A percentile compares a stretch with the other conserved stretches of the same genome.
Evolutionary conservation across 129 eudicot genomes (phyloP).

Genomic region (Cynara cardunculus): DNA sequence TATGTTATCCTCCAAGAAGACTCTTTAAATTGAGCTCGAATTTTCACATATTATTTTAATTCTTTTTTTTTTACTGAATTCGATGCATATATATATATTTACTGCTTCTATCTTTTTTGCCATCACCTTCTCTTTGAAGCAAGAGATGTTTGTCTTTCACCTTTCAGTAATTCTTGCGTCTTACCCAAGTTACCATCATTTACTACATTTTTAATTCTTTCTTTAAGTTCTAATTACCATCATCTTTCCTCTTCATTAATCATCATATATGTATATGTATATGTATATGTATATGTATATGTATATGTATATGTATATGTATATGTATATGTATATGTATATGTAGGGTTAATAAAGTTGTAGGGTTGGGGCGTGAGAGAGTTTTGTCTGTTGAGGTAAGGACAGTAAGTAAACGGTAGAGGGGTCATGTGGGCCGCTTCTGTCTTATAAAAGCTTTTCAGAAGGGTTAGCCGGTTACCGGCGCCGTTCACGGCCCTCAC

Average conservation of each 20-base stretch:
- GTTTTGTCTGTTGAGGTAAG: constrained; percentile 30
- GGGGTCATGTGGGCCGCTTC: constrained; percentile 22
- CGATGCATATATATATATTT: constrained; percentile 20
- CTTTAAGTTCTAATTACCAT: background rate
- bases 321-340: too few relatives aligned
- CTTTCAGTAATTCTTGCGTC: constrained; percentile 35
- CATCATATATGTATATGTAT: too few relatives aligned
- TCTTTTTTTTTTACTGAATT: constrained; percentile 18
- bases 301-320: too few relatives aligned
- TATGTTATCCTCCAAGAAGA: constrained; percentile 33
- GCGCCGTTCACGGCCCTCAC: constrained; percentile 46
- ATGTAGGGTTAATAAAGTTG: too few relatives aligned
- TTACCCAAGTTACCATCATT: constrained; percentile 16
- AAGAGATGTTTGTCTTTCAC: constrained; percentile 72
- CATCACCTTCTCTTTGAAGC: constrained; percentile 59
- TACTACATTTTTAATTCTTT: background rate
- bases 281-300: too few relatives aligned
- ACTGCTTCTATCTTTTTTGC: constrained; percentile 31
- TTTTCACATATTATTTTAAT: constrained; percentile 41
- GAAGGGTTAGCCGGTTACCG: constrained; percentile 34
- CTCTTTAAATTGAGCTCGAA: constrained; percentile 48
- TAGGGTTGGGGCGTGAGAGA: constrained; percentile 19
- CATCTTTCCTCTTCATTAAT: too few relatives aligned
- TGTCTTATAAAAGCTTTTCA: constrained; percentile 6
- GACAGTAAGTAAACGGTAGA: constrained; percentile 26